Evolutionary conservation across 2,329 filamentous ascomycete genomes (phyloP).

Genomic region (Xylariomycetidae sp.): DNA sequence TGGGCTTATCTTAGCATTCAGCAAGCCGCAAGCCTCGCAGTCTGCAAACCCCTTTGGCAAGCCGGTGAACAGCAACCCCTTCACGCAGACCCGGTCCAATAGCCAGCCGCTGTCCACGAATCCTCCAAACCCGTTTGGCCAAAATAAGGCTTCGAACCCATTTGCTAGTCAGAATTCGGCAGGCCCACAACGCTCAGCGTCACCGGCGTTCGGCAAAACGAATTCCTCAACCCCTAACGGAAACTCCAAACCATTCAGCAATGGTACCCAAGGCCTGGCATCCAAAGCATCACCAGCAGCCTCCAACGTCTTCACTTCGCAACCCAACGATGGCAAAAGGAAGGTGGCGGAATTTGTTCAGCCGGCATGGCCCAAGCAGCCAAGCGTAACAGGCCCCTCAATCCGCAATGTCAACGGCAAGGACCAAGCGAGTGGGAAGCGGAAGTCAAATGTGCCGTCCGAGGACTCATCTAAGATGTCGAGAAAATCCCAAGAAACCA

Average conservation of each 20-base stretch:
- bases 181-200: too few relatives aligned
- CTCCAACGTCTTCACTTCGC: too few relatives aligned
- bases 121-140: too few relatives aligned
- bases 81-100: too few relatives aligned
- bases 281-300: too few relatives aligned
- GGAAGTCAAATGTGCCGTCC: constrained; percentile 9
- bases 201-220: too few relatives aligned
- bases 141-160: too few relatives aligned
- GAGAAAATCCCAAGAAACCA: constrained; percentile 8
- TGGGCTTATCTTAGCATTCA: constrained; percentile 22
- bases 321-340: constrained; percentile 5
- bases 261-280: too few relatives aligned
- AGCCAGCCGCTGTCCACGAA: too few relatives aligned
- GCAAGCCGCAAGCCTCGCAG: constrained; percentile 7
- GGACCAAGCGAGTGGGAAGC: constrained; percentile 11
- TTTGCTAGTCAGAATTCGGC: too few relatives aligned
- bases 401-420: background rate
- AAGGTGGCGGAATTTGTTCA: constrained; percentile 16
- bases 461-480: constrained; percentile 13
- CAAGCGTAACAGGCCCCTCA: constrained; percentile 2
- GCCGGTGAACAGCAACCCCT: constrained; percentile 15
- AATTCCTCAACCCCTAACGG: too few relatives aligned
- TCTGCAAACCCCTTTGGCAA: constrained; percentile 17
- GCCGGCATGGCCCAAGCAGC: constrained; percentile 19
- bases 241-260: too few relatives aligned